Base-by-base conservation (phyloP, 2,329 filamentous ascomycete species). In the Stagonosporopsis tanaceti region DNA sequence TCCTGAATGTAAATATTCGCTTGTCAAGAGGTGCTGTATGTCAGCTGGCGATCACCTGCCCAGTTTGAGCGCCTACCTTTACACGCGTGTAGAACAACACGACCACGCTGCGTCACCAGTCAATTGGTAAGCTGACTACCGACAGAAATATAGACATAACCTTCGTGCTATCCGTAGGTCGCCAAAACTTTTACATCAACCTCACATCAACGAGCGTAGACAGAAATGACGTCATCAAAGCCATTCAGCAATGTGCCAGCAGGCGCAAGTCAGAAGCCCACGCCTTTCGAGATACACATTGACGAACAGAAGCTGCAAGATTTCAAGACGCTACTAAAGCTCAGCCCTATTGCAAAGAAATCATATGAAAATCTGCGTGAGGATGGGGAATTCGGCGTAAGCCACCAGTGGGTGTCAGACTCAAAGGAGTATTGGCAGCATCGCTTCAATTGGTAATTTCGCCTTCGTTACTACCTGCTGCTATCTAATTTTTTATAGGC, bases 361-460 rank as follows among this genome's bases (percentile, higher is more conserved):
- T 66, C 59, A 30, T 76, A 66, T 47, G 70, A 72, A 58, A 75
- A 70, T 47, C 51, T 52, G 45, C 59, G 60, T 53, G 35, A 70
- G 28, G 65, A 67, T 37, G 72, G 66, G 2, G 63, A 70, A 68
- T 64, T 74, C 50, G 69, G 72, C 3, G 73, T 75, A 3, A 71
- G 67, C 15, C 57, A 66, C 20, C 59, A 67, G 22, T 76, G 74
- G 74, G 59, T 75, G 14, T 14, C 62, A 6, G 52, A 70, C 22
- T 48, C 72, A 22, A 75, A 75, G 58, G 60, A 62, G 27, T 50
- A 66, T 30, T 76, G 73, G 74, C 48, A 65, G 30, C 59, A 68
- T 11, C 57, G 55, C n/a, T 76, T 79, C 62, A 65, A 76, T 38
- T 73, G 77, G 76, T 72, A 65, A 39, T 22, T 38, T 15, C 27